Evolutionary conservation across 2,329 filamentous ascomycete genomes (phyloP), one percentile per base, ranked within the genome.

Genomic region (Phialocephala sp.): DNA sequence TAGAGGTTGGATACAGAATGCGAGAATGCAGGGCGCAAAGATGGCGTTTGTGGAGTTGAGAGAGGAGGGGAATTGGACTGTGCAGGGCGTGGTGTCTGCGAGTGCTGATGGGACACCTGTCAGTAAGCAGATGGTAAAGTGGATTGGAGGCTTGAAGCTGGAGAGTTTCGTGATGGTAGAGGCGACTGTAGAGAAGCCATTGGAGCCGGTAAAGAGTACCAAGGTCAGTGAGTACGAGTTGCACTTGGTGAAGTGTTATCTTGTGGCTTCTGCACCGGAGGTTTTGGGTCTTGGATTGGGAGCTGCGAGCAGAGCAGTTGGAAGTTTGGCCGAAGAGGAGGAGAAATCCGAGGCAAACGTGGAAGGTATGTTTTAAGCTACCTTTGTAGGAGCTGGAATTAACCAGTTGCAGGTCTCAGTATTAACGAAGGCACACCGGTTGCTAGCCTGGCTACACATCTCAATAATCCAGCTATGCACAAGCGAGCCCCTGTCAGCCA

Each of bases 71-170:
- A 85, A 89, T 74, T 89, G 91, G 83, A 90, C 89, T 32, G 89
- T 97, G 45, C 94, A 97, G 82, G 93, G 90, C 60, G 90, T 97
- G 43, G 82, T 93, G 18, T 84, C 85, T 20, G 90, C 87, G 58
- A 87, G 86, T 74, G 80, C 83, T 76, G 87, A 93, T 74, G 88
- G 84, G 41, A 85, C 81, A 59, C 80, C 80, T 8, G 86, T 93
- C 43, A 91, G 87, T 68, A 90, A 89, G 77, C 93, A 92, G 79
- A 98, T 98, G 94, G 92, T 97, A 77, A 98, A 98, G 82, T 98
- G 91, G 87, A 88, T 91, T 59, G 87, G 87, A 57, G 85, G 82
- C 52, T 80, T 97, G 71, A 90, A 87, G 75, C 84, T 90, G 55
- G 94, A 97, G 83, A 93, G 90, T 72, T 93, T 91, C 72, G 89